Conservation (phyloP, 371 early-diverging fungal species). For the Rhizopus arrhizus region DNA sequence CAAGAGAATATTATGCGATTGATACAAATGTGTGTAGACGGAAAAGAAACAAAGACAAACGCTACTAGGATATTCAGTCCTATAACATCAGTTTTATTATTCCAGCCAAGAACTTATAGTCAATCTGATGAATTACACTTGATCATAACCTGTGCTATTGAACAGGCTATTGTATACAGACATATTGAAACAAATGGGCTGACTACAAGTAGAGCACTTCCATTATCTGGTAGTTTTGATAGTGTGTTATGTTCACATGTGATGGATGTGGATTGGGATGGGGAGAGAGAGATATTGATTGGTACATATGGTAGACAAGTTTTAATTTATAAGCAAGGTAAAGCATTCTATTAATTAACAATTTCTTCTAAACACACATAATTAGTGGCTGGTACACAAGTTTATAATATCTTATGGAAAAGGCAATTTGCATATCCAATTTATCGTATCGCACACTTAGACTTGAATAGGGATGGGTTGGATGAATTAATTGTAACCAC, state of each 20-base stretch:
- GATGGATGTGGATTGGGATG: constrained; percentile 79
- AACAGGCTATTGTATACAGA: constrained; percentile 63
- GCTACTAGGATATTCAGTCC: constrained; percentile 47
- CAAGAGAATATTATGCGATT: neutral
- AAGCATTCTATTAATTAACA: constrained; percentile 28
- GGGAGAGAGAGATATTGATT: constrained; percentile 67
- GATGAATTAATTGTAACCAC: constrained; percentile 74
- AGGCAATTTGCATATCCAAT: constrained; percentile 73
- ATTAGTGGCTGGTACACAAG: constrained; percentile 45
- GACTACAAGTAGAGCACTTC: constrained; percentile 43
- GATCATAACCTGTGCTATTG: constrained; percentile 66
- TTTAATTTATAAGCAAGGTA: constrained; percentile 70
- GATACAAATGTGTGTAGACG: constrained; percentile 19
- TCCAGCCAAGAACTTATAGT: constrained; percentile 53
- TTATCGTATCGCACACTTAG: constrained; percentile 67
- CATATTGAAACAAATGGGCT: constrained; percentile 51
- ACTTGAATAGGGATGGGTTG: constrained; percentile 72
- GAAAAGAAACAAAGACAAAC: constrained; percentile 36
- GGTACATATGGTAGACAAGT: constrained; percentile 77
- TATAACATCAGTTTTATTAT: constrained; percentile 49
- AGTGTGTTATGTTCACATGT: constrained; percentile 72
- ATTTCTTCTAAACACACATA: neutral
- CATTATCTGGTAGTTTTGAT: constrained; percentile 63
- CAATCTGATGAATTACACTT: constrained; percentile 50
- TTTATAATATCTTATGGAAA: constrained; percentile 67